A percentile compares a stretch with the other conserved stretches of the same genome.
These are phyloP conservation scores for Tardiomyces blankii DNA, from an alignment of 1,139 yeast species.

Conservation along the genomic window DNA sequence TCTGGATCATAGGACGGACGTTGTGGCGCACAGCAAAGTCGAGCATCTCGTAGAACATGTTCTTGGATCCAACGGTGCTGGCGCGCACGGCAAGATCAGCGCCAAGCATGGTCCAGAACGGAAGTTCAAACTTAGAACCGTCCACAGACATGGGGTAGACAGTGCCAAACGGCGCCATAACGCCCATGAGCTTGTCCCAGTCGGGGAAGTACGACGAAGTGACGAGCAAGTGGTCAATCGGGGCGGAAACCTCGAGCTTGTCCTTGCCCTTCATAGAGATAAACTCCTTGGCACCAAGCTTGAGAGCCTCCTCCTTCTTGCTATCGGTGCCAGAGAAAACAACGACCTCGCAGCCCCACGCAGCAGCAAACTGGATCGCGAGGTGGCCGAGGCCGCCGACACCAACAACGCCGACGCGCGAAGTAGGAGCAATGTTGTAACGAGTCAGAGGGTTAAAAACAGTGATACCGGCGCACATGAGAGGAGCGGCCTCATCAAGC, in stretches of 20 bases:
- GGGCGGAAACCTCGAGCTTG: constrained; percentile 1
- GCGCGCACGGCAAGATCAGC: not conserved
- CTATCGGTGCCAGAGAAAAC: constrained; percentile 69
- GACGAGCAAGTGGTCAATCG: not conserved
- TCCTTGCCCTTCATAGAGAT: constrained; percentile 40
- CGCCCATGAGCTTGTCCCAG: not conserved
- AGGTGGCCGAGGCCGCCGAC: constrained; percentile 78
- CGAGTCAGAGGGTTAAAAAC: constrained; percentile 75
- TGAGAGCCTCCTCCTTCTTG: constrained; percentile 43
- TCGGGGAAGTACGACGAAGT: not conserved
- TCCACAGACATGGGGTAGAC: not conserved
- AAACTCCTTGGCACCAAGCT: constrained; percentile 59
- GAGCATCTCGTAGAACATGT: not conserved
- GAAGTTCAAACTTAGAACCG: not conserved
- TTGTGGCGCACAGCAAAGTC: not conserved
- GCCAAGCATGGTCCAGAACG: not conserved
- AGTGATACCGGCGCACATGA: constrained; percentile 73
- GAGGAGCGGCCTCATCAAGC: constrained; percentile 66
- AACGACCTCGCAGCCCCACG: constrained; percentile 69
- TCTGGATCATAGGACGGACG: not conserved
- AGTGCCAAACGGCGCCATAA: not conserved
- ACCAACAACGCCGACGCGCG: constrained; percentile 75
- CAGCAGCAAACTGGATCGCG: constrained; percentile 72
- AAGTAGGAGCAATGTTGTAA: constrained; percentile 54
- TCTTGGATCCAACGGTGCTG: not conserved